phyloP scores from a whole-genome alignment of 768 basidiomycete genomes.

The Mycena vulgaris region DNA sequence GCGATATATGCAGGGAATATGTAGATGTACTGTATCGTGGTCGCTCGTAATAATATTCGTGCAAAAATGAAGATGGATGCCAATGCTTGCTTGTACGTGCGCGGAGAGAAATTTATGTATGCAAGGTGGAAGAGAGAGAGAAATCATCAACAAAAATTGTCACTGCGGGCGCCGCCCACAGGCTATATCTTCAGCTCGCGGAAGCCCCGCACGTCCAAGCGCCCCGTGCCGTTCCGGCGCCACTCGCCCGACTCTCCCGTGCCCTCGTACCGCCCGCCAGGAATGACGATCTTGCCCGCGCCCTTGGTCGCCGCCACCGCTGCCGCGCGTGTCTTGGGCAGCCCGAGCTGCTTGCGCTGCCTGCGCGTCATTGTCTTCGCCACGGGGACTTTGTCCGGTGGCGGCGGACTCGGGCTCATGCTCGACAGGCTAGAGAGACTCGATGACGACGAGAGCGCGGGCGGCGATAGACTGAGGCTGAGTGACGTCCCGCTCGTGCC shows the following conservation, averaged over 20 bases:
- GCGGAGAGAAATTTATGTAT: neutral
- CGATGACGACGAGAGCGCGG: slow-evolving; percentile 40
- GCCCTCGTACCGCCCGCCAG: slow-evolving; percentile 67
- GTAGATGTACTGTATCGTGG: neutral
- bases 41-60: too few species aligned
- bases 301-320: slow-evolving; percentile 49
- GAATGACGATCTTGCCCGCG: slow-evolving; percentile 79
- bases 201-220: slow-evolving; percentile 38
- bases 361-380: slow-evolving; percentile 71
- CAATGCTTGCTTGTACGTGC: neutral
- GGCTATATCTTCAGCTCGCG: slow-evolving; percentile 38
- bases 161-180: neutral
- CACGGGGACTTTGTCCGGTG: slow-evolving; percentile 40
- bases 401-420: slow-evolving; percentile 38
- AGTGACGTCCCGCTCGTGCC: slow-evolving; percentile 51
- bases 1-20: neutral
- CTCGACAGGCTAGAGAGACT: slow-evolving; percentile 39
- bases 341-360: slow-evolving; percentile 77
- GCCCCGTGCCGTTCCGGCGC: slow-evolving; percentile 39
- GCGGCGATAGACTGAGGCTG: slow-evolving; percentile 49
- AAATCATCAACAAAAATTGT: slow-evolving; percentile 2
- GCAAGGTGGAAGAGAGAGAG: neutral
- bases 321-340: slow-evolving; percentile 69
- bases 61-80: neutral
- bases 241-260: slow-evolving; percentile 39